Conservation (phyloP, 1,284 basidiomycete genomes). For the Cutaneotrichosporon curvatum region DNA sequence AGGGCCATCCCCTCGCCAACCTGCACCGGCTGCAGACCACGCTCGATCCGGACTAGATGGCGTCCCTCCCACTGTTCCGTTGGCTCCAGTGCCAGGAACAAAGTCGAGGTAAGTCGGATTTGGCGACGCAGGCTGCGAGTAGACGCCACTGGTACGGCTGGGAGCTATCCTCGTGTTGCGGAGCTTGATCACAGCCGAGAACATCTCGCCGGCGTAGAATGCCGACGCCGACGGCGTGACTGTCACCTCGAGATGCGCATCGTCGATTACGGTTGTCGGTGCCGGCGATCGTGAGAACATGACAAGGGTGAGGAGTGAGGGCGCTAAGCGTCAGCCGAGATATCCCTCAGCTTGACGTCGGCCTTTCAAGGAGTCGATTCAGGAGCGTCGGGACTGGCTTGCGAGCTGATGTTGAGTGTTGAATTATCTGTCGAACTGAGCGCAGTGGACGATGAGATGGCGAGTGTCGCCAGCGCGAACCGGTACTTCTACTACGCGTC, state of each 20-base stretch:
- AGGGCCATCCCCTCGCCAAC: slow-evolving; percentile 3
- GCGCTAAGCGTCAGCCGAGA: too few relatives aligned
- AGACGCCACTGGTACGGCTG: background rate
- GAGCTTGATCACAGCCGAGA: slow-evolving; percentile 77
- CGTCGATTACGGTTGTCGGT: slow-evolving; percentile 10
- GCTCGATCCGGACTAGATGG: slow-evolving; percentile 1
- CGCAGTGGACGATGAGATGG: too few relatives aligned
- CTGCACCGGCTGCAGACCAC: slow-evolving; percentile 1
- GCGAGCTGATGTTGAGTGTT: too few relatives aligned
- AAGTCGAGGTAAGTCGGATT: background rate
- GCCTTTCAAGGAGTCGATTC: too few relatives aligned
- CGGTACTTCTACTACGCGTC: too few relatives aligned
- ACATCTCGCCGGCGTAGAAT: slow-evolving; percentile 85
- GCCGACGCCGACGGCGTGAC: slow-evolving; percentile 71
- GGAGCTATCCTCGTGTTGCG: slow-evolving; percentile 58
- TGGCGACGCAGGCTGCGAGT: background rate
- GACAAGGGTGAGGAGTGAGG: background rate
- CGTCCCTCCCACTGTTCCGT: background rate
- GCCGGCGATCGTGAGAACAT: background rate
- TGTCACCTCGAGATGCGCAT: slow-evolving; percentile 47
- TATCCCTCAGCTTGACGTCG: too few relatives aligned
- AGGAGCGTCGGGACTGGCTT: too few relatives aligned
- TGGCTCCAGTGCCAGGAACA: background rate
- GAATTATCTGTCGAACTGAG: too few relatives aligned
- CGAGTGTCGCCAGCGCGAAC: too few relatives aligned